phyloP scores from a whole-genome alignment of 1,284 basidiomycete species.

The Ceratobasidium sp. region DNA sequence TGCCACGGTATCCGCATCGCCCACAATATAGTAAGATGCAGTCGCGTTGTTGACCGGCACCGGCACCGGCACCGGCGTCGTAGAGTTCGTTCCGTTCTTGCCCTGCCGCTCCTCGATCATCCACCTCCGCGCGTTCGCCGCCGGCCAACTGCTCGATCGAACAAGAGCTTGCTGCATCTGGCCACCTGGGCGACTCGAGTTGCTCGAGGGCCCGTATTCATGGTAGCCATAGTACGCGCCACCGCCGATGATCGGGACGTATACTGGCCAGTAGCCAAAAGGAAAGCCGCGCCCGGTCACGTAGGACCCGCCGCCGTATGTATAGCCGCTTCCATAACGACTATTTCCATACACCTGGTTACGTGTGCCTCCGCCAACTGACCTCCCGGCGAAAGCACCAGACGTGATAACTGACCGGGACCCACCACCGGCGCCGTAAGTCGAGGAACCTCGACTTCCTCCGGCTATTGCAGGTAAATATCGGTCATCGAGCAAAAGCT shows the following conservation, averaged over 20 bases:
- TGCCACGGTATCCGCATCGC: constrained; percentile 50
- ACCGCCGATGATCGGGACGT: constrained; percentile 8
- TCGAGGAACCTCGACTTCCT: constrained; percentile 25
- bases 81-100: constrained; percentile 20
- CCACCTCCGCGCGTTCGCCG: constrained; percentile 16
- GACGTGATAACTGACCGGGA: constrained; percentile 24
- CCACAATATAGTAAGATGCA: constrained; percentile 50
- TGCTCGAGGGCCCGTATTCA: constrained; percentile 48
- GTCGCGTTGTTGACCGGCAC: constrained; percentile 43
- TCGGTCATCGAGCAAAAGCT: background rate
- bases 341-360: constrained; percentile 47
- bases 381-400: constrained; percentile 45
- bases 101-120: constrained; percentile 14
- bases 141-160: constrained; percentile 39
- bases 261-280: constrained; percentile 51
- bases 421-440: constrained; percentile 41
- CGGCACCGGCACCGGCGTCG: background rate
- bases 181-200: constrained; percentile 49
- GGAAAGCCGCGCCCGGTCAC: constrained; percentile 49
- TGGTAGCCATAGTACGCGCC: constrained; percentile 50
- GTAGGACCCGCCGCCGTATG: constrained; percentile 48
- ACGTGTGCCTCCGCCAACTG: constrained; percentile 46
- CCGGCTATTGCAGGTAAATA: background rate
- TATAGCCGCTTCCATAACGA: constrained; percentile 50
- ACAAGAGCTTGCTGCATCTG: constrained; percentile 44